Percentiles rank a stretch among this genome's conserved stretches.
phyloP scores from a whole-genome alignment of 768 basidiomycete genomes.

The Cyclocybe cylindracea region DNA sequence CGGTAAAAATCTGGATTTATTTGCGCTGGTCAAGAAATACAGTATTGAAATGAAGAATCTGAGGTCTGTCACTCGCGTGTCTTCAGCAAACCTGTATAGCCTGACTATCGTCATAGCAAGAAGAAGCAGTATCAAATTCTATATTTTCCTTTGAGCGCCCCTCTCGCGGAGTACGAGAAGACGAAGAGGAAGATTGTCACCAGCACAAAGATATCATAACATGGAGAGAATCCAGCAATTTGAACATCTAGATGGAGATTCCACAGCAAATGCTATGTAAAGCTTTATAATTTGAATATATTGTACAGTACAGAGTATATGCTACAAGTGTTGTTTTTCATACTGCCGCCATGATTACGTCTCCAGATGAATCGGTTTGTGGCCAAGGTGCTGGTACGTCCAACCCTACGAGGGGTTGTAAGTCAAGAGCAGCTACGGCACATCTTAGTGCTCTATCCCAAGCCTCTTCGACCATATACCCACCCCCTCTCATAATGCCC shows the following conservation, averaged over 20 bases:
- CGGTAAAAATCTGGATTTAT: constrained; percentile 13
- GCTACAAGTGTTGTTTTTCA: constrained; percentile 20
- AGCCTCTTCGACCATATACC: constrained; percentile 79
- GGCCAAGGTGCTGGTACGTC: constrained; percentile 12
- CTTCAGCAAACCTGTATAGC: neutral
- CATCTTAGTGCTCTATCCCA: constrained; percentile 81
- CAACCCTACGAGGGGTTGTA: constrained; percentile 48
- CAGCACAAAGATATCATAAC: constrained; percentile 43
- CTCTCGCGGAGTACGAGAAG: constrained; percentile 58
- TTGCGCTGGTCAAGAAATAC: constrained; percentile 41
- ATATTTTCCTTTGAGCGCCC: constrained; percentile 72
- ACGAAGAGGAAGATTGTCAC: constrained; percentile 49
- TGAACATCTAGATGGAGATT: neutral
- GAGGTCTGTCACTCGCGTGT: constrained; percentile 27
- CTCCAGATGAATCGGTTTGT: constrained; percentile 32
- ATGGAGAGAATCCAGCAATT: too few species aligned
- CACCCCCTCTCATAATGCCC: constrained; percentile 81
- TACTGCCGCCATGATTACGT: constrained; percentile 47
- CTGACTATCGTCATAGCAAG: constrained; percentile 34
- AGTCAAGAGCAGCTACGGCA: constrained; percentile 73
- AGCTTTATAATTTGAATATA: constrained; percentile 6
- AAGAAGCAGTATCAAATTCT: constrained; percentile 77
- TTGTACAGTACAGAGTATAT: neutral
- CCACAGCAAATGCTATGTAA: neutral
- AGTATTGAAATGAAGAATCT: constrained; percentile 43